These are phyloP conservation scores for Ogataea polymorpha DNA, from an alignment of 805 yeast genomes.

Conservation along the genomic window DNA sequence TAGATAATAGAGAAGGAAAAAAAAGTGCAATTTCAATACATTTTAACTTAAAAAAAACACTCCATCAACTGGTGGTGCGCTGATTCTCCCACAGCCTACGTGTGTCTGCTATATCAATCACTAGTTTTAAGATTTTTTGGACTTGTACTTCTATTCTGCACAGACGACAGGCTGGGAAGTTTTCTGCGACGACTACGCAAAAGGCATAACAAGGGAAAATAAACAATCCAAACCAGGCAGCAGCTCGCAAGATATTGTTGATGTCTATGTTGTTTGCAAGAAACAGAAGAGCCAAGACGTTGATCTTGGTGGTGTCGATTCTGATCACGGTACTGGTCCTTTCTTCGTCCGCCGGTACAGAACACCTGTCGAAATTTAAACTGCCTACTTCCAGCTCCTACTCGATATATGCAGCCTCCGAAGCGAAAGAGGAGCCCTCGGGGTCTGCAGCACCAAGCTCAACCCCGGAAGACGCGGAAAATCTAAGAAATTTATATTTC, in stretches of 20 bases:
- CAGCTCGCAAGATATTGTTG: background rate
- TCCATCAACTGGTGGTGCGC: background rate
- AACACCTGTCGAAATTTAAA: constrained; percentile 9
- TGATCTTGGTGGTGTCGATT: constrained; percentile 12
- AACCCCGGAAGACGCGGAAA: constrained; percentile 21
- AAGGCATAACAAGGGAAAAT: constrained; percentile 2
- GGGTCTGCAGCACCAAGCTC: constrained; percentile 10
- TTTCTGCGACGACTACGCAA: background rate
- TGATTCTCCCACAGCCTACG: background rate
- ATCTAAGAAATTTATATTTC: constrained; percentile 25
- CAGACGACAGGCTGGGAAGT: background rate
- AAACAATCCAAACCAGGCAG: background rate
- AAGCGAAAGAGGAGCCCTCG: constrained; percentile 5
- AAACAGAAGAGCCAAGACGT: constrained; percentile 22
- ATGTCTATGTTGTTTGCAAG: constrained; percentile 18
- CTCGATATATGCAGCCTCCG: constrained; percentile 2
- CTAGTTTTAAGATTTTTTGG: background rate
- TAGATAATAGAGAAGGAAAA: background rate
- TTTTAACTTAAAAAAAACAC: background rate
- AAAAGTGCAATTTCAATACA: background rate
- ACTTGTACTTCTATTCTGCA: background rate
- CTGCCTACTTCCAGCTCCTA: constrained; percentile 6
- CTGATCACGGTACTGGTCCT: constrained; percentile 12
- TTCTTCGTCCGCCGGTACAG: constrained; percentile 6
- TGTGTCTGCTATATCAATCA: background rate